Percentiles rank a stretch among this genome's conserved stretches.
phyloP scores from a whole-genome alignment of 2,329 filamentous ascomycete genomes.

The Botryotinia globosa region DNA sequence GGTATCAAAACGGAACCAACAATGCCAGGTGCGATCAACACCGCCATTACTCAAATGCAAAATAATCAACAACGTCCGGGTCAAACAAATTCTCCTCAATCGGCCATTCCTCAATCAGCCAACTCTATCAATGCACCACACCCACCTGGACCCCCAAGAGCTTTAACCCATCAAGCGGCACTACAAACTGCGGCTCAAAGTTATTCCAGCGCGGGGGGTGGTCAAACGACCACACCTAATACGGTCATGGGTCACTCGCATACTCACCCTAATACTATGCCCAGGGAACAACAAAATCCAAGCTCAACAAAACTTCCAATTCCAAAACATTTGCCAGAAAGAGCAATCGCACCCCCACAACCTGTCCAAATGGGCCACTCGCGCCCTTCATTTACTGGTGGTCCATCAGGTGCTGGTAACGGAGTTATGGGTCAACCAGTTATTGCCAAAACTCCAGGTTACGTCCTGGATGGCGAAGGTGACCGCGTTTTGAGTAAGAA shows the following conservation, averaged over 20 bases:
- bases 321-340: constrained; percentile 68
- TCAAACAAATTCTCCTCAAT: constrained; percentile 37
- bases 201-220: constrained; percentile 36
- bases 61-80: constrained; percentile 27
- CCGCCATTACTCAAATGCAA: constrained; percentile 33
- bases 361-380: constrained; percentile 69
- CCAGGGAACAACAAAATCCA: constrained; percentile 33
- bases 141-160: constrained; percentile 26
- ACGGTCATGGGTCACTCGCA: constrained; percentile 39
- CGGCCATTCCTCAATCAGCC: constrained; percentile 36
- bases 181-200: constrained; percentile 36
- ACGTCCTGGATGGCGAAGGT: constrained; percentile 85
- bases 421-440: constrained; percentile 87
- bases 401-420: constrained; percentile 68
- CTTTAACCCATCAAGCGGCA: constrained; percentile 37
- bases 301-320: constrained; percentile 39
- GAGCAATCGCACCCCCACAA: constrained; percentile 65
- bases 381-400: constrained; percentile 81
- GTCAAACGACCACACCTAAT: constrained; percentile 26
- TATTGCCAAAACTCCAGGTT: constrained; percentile 75
- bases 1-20: constrained; percentile 35
- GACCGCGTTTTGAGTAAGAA: constrained; percentile 96
- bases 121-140: constrained; percentile 31
- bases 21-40: constrained; percentile 35
- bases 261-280: constrained; percentile 28